Base-by-base conservation (phyloP, 2,329 filamentous ascomycete genomes). In the Colletotrichum sp. region DNA sequence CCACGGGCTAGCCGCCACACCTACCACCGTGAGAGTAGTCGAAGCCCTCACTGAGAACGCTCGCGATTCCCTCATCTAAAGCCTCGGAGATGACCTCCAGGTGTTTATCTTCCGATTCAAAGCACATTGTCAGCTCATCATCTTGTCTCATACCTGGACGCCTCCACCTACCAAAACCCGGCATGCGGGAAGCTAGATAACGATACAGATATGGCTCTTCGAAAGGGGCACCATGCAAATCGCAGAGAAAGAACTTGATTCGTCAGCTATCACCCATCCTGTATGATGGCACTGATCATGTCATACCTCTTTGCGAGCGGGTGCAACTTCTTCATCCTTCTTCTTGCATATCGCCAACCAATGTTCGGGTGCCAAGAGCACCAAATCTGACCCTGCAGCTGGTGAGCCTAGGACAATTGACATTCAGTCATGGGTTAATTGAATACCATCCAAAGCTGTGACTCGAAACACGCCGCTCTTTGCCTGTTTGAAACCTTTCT, bases 261-360 rank as follows among this genome's bases (percentile, higher is more conserved):
- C 16, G 28, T 73, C 11, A 75, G 70, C 32, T n/a, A 16, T 16
- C 4, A 11, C 15, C 15, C 8, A 9, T 12, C 34, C n/a, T 8
- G 7, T 13, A 3, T 9, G 11, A 34, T 7, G 1, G 7, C 0
- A n/a, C 12, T 19, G 9, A 19, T 5, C 19, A n/a, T 13, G 6
- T 36, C 69, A 44, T 16, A 75, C 70, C 57, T 73, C 70, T 30
- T 68, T 75, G 11, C 55, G 73, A 22, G 73, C 73, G 12, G 73
- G 64, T 7, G 69, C 57, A 7, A 75, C 64, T 30, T 73, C 73
- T 7, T 75, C 73, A 15, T 75, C 73, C 25, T 65, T 75, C 70
- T 75, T 75, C 28, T 75, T 75, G 44, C 70, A 73, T 5, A 73
- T 57, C 8, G 73, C 64, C 15, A 75, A 12, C 73, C 64, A 75